Conservation (phyloP, 2,329 filamentous ascomycete species). For the Fusarium keratoplasticum region DNA sequence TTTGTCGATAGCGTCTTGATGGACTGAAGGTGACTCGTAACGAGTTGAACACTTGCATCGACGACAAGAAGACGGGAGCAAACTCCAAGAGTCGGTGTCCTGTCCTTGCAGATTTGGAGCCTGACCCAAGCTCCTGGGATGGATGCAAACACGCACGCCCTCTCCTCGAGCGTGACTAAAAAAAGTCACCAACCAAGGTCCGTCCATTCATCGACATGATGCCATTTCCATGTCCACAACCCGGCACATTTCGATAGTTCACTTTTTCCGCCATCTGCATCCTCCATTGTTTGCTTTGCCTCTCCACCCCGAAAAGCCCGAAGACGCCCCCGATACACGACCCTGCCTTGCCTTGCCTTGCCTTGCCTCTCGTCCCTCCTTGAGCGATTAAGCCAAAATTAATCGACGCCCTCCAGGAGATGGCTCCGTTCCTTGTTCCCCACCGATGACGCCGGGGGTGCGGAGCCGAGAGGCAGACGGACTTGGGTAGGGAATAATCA, state of each 20-base stretch:
- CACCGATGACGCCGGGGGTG: conserved; percentile 23
- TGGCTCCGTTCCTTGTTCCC: conserved; percentile 9
- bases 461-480: conserved; percentile 16
- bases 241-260: conserved; percentile 18
- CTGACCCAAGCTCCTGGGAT: conserved; percentile 6
- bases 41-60: conserved; percentile 2
- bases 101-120: conserved; percentile 6
- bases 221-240: conserved; percentile 28
- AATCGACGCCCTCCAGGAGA: neutral
- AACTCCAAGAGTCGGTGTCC: neutral
- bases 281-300: conserved; percentile 5
- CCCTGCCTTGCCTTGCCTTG: neutral
- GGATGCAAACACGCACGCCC: neutral
- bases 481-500: neutral
- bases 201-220: conserved; percentile 17
- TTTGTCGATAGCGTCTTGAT: conserved; percentile 14
- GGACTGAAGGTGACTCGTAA: conserved; percentile 1
- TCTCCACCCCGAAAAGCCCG: conserved; percentile 6
- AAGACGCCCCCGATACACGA: conserved; percentile 1
- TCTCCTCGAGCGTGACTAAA: neutral
- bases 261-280: neutral
- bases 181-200: neutral
- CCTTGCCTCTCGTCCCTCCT: neutral
- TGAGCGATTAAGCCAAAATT: conserved; percentile 22
- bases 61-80: neutral